Evolutionary conservation across 352 stramenopile genomes (phyloP).

Genomic region (Pythium apleroticum): DNA sequence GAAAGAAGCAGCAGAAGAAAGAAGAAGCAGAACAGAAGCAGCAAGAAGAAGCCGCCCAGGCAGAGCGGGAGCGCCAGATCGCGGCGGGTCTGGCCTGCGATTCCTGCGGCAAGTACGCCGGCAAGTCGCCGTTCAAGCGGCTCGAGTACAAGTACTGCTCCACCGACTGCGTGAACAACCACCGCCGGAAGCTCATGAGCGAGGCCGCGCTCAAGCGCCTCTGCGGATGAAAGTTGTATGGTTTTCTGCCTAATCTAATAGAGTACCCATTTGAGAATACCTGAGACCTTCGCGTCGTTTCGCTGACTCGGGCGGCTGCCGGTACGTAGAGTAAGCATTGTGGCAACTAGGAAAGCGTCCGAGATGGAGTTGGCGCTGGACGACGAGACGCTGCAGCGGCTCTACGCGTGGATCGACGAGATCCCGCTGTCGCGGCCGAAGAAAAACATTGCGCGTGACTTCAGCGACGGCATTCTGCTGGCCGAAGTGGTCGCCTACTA

Average conservation of each 20-base stretch:
- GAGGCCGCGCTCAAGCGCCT: conserved; percentile 87
- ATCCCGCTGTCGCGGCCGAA: conserved; percentile 94
- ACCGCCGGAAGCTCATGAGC: conserved; percentile 93
- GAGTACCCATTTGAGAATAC: conserved; percentile 7
- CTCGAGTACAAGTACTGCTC: conserved; percentile 94
- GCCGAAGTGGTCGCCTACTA: conserved; percentile 94
- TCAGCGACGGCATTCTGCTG: conserved; percentile 91
- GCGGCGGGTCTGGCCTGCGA: conserved; percentile 72
- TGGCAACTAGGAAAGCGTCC: too few relatives aligned
- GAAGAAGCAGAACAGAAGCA: conserved; percentile 66
- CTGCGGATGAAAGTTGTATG: conserved; percentile 32
- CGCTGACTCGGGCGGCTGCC: not conserved
- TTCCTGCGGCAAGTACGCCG: conserved; percentile 79
- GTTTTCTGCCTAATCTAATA: conserved; percentile 22
- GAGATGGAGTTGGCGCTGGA: conserved; percentile 67
- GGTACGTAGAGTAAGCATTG: too few relatives aligned
- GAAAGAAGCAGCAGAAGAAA: conserved; percentile 91
- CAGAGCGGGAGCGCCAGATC: conserved; percentile 73
- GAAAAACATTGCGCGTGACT: conserved; percentile 95
- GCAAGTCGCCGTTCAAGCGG: conserved; percentile 88
- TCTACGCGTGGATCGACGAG: conserved; percentile 96
- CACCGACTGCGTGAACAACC: conserved; percentile 91
- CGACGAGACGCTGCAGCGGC: conserved; percentile 90
- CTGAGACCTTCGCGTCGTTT: conserved; percentile 16
- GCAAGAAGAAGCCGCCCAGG: conserved; percentile 57